phyloP scores from a whole-genome alignment of 441 rosid genomes.

The Pelargonium australe region DNA sequence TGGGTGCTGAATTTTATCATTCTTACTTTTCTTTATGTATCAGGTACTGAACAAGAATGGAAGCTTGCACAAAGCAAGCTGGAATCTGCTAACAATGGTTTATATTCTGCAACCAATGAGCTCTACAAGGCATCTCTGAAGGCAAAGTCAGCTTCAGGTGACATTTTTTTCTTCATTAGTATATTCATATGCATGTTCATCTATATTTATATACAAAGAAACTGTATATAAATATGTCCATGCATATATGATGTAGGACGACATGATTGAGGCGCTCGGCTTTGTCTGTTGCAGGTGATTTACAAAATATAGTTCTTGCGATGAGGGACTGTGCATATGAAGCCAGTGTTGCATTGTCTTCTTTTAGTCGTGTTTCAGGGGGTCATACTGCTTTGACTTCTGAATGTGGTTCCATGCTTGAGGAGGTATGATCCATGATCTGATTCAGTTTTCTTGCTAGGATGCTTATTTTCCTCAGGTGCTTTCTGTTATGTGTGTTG shows the following conservation, averaged over 20 bases:
- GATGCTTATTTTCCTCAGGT: too few species aligned
- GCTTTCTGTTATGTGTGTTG: too few species aligned
- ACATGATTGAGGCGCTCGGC: not conserved
- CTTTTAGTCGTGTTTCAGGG: conserved; percentile 71
- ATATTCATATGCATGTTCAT: not conserved
- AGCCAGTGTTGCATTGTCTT: conserved; percentile 67
- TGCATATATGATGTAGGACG: not conserved
- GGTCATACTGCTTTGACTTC: conserved; percentile 91
- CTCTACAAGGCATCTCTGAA: conserved; percentile 67
- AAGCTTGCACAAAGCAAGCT: conserved; percentile 71
- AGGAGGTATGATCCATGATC: conserved; percentile 57
- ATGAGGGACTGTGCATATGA: conserved; percentile 92
- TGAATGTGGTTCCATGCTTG: conserved; percentile 96
- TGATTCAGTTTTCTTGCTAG: not conserved
- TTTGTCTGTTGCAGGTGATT: conserved; percentile 49
- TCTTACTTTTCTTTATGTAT: conserved; percentile 19
- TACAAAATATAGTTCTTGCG: conserved; percentile 71
- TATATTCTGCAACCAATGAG: conserved; percentile 73
- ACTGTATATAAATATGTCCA: not conserved
- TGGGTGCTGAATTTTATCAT: conserved; percentile 15
- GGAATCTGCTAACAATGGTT: conserved; percentile 80
- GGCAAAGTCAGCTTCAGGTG: conserved; percentile 95
- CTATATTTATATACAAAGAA: conserved; percentile 11
- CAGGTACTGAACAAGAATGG: conserved; percentile 89
- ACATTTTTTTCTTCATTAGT: conserved; percentile 21